A percentile compares a stretch with the other conserved stretches of the same genome.
Evolutionary conservation across 2,329 filamentous ascomycete species (phyloP).

Genomic region (Bipolaris bicolor): DNA sequence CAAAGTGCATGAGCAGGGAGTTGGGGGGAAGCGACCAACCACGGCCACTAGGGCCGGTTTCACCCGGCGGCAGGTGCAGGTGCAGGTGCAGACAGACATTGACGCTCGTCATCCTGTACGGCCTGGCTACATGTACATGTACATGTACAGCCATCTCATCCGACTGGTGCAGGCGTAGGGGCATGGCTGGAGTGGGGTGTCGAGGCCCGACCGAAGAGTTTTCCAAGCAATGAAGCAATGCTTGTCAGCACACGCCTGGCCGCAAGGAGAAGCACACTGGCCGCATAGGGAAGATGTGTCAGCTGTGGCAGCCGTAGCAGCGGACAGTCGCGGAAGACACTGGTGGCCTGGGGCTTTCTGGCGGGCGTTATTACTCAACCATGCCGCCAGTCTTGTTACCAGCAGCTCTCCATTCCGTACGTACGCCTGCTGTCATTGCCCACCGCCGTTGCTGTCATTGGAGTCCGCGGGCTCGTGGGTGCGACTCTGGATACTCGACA

Average conservation of each 20-base stretch:
- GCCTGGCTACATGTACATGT: no score
- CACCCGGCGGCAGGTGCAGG: conserved; percentile 5
- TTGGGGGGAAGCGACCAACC: neutral
- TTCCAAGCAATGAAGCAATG: conserved; percentile 1
- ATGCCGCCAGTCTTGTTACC: neutral
- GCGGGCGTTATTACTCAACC: neutral
- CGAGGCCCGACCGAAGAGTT: neutral
- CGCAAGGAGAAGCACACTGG: conserved; percentile 3
- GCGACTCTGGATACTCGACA: neutral
- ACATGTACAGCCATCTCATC: no score
- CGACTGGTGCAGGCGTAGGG: no score
- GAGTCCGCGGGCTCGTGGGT: conserved; percentile 1
- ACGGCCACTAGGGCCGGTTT: conserved; percentile 10
- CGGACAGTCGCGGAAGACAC: neutral
- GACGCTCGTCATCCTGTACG: neutral
- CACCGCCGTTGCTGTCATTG: neutral
- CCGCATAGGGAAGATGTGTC: conserved; percentile 6
- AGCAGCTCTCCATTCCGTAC: neutral
- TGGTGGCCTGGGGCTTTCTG: neutral
- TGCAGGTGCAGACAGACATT: conserved; percentile 3
- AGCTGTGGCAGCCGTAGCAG: conserved; percentile 13
- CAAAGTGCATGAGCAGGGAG: conserved; percentile 9
- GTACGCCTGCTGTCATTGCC: neutral
- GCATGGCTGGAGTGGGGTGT: neutral
- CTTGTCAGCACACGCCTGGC: conserved; percentile 7